Evolutionary conservation across 176 grass and related monocot genomes (phyloP), one percentile per base, ranked within the genome.

Genomic region (Triticum monococcum): DNA sequence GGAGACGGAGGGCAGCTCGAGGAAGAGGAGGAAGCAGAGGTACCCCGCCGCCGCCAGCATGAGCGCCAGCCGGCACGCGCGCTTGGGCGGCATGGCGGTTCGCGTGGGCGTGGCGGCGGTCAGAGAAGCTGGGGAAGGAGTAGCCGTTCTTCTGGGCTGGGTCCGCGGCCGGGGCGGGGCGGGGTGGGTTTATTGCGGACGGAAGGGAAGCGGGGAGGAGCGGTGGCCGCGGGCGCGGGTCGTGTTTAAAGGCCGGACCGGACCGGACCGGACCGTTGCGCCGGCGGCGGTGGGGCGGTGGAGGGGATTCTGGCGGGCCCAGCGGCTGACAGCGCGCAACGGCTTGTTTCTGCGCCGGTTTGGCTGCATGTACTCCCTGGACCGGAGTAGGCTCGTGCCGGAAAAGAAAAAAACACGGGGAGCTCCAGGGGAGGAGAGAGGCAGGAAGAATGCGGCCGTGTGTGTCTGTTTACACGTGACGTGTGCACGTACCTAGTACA

Each of bases 1-100:
- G 84, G 79, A 60, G 72, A 90, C 13, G 79, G 88, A 65, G 38
- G 88, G 88, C 2, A 90, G 83, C 88, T 89, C 88, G 83, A 89
- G 85, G 68, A 89, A 70, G 69, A 89, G 69, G 45, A 89, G 88
- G 88, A 86, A 89, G 78, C 68, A 61, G 46, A 89, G 78, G 83
- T 89, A 89, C 6, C 78, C 83, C 18, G 83, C 82, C 23, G 77
- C 88, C 33, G 83, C 88, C 22, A 89, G 88, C 8, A 71, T 36
- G 25, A 89, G 78, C 45, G 78, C 88, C 14, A 76, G 33, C 33
- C 83, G 78, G 83, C 88, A 86, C 45, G 77, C 78, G 22, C 88
- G 88, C 83, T 89, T 89, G 3, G 83, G 77, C 88, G 88, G 69
- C 88, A 89, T 89, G 67, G 74, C 77, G 35, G 14, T 20, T 4